Evolutionary conservation across 2,329 filamentous ascomycete genomes (phyloP), one percentile per base, ranked within the genome.

Genomic region (Venturiaceae sp.): DNA sequence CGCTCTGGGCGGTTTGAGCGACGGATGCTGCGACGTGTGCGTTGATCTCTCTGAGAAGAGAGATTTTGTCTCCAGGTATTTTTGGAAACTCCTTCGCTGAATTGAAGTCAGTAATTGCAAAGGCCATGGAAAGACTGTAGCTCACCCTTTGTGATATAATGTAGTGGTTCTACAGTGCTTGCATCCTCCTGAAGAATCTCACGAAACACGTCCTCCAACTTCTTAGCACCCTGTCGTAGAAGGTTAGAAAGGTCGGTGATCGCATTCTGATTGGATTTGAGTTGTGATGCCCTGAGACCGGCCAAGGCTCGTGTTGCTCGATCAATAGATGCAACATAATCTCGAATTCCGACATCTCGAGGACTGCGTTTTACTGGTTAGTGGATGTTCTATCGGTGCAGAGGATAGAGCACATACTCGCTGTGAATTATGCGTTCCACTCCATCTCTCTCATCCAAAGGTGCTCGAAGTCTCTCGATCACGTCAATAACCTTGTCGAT

Each of bases 341-440:
- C 88, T 37, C 84, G 81, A 59, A 99, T 76, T 41, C 92, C 92
- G 33, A 85, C 85, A 72, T 87, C 87, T 65, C 90, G 86, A 1
- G 92, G 92, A n/a, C 82, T 83, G 66, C 57, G 53, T 21, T 21
- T 8, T 16, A 46, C 14, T 52, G 13, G 64, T 33, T 34, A 55
- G 19, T 59, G 57, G 26, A 65, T 60, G 21, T 21, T 53, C 39
- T 46, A 59, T 14, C 46, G 61, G 69, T 44, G 68, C 61, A 34
- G 26, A 34, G 46, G 26, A 8, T 44, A 32, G 36, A 41, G 53
- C n/a, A 66, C 75, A 63, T 71, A 83, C 82, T 90, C 91, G 63
- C 85, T 83, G 57, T 90, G 85, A 67, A 99, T 92, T 62, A 96
- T 91, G 58, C 86, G 85, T 72, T 99, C 94, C 72, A 99, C 94